A percentile compares a stretch with the other conserved stretches of the same genome.
Evolutionary conservation across 2,329 filamentous ascomycete genomes (phyloP).

Genomic region (Aureobasidium sp.): DNA sequence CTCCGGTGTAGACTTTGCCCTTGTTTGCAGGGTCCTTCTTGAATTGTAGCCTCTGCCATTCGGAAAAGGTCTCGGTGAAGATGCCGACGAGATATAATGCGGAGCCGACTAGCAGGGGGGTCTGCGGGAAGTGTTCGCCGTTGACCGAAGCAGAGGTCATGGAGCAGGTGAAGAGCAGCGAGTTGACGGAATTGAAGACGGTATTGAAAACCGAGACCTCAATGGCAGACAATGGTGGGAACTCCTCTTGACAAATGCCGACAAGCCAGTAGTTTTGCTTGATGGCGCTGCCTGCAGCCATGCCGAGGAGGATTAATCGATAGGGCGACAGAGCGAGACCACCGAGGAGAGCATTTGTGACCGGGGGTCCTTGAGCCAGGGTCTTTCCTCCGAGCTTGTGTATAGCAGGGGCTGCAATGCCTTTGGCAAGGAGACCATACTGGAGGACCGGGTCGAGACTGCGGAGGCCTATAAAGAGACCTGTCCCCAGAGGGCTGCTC

Average conservation of each 20-base stretch:
- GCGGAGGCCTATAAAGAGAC: conserved; percentile 39
- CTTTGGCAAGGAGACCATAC: conserved; percentile 41
- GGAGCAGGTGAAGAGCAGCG: conserved; percentile 45
- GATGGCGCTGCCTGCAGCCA: conserved; percentile 43
- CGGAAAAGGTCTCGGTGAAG: conserved; percentile 45
- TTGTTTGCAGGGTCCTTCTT: conserved; percentile 44
- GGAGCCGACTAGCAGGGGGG: conserved; percentile 40
- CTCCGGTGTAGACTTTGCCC: conserved; percentile 44
- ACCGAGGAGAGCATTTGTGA: conserved; percentile 36
- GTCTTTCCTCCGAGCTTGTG: conserved; percentile 37
- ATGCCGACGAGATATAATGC: conserved; percentile 46
- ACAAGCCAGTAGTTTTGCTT: conserved; percentile 52
- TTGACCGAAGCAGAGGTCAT: conserved; percentile 39
- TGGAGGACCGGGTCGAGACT: conserved; percentile 41
- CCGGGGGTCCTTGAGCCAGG: conserved; percentile 34
- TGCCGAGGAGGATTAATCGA: conserved; percentile 43
- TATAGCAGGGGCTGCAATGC: conserved; percentile 36
- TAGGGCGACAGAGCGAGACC: conserved; percentile 42
- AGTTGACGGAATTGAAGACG: conserved; percentile 47
- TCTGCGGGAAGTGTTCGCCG: conserved; percentile 34
- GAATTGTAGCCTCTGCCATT: conserved; percentile 49
- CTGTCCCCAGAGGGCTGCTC: conserved; percentile 31
- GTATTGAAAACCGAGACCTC: conserved; percentile 46
- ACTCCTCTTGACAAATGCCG: conserved; percentile 41
- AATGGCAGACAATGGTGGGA: conserved; percentile 37